Conservation (phyloP, 106 monocot species). For the Dendrobium officinale region DNA sequence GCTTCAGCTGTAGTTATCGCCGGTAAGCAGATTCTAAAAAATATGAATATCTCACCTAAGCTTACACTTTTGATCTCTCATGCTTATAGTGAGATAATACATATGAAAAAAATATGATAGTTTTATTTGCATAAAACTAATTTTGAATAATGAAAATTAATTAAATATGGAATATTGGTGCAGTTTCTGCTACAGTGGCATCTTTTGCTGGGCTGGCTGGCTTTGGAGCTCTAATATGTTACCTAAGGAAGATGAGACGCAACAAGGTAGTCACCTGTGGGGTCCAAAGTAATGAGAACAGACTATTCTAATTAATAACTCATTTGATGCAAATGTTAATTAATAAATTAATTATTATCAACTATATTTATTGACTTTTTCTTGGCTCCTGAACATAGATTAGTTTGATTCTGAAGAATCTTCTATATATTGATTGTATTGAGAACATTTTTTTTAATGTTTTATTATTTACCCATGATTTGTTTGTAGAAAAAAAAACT, state of each 20-base stretch:
- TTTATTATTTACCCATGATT: too few relatives aligned
- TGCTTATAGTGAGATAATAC: too few relatives aligned
- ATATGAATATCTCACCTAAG: not conserved
- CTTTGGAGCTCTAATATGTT: slow-evolving; percentile 51
- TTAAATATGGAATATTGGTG: not conserved
- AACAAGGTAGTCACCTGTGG: slow-evolving; percentile 74
- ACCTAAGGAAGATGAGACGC: slow-evolving; percentile 37
- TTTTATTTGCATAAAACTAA: not conserved
- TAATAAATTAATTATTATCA: not conserved
- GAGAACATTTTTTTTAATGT: too few relatives aligned
- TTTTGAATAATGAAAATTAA: too few relatives aligned
- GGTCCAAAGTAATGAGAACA: slow-evolving; percentile 65
- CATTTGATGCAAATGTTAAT: not conserved
- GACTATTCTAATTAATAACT: slow-evolving; percentile 37
- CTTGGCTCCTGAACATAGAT: too few relatives aligned
- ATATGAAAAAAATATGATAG: not conserved
- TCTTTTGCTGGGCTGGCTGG: slow-evolving; percentile 42
- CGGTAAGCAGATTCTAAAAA: slow-evolving; percentile 23
- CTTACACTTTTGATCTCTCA: too few relatives aligned
- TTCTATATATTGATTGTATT: too few relatives aligned
- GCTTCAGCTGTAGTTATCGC: slow-evolving; percentile 38
- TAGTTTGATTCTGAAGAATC: too few relatives aligned
- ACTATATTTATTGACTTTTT: too few relatives aligned
- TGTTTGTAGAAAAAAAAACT: too few relatives aligned
- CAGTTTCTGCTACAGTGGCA: slow-evolving; percentile 38